A percentile compares a stretch with the other conserved stretches of the same genome.
phyloP scores from a whole-genome alignment of 225 moss, liverwort and hornwort genomes.

The Pleurozium schreberi region DNA sequence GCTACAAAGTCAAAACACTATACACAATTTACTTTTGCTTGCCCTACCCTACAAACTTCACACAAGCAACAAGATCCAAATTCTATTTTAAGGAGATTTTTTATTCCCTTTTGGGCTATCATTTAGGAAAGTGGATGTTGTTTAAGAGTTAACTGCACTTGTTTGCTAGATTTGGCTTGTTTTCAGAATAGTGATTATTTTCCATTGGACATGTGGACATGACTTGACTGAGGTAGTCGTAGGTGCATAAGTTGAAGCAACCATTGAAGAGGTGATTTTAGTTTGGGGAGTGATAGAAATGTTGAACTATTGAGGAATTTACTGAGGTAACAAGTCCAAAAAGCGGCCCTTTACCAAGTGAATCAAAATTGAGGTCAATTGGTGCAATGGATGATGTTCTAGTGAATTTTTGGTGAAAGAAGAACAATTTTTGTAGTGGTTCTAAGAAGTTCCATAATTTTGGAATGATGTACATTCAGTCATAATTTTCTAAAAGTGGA shows the following conservation, averaged over 20 bases:
- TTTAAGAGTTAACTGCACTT: too few relatives aligned
- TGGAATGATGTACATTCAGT: not conserved
- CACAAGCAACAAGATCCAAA: too few relatives aligned
- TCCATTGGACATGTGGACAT: not conserved
- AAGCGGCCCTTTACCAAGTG: not conserved
- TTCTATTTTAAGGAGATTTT: too few relatives aligned
- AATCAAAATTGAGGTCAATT: not conserved
- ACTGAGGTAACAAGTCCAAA: not conserved
- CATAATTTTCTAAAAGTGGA: not conserved
- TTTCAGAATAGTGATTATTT: not conserved
- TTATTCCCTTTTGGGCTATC: too few relatives aligned
- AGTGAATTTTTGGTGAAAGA: not conserved
- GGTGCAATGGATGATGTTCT: not conserved
- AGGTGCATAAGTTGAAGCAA: not conserved
- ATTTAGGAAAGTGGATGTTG: too few relatives aligned
- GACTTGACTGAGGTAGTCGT: not conserved
- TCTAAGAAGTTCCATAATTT: not conserved
- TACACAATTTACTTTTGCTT: too few relatives aligned
- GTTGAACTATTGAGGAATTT: not conserved
- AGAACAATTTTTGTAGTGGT: rapidly evolving
- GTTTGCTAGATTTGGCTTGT: not conserved
- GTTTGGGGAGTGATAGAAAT: not conserved
- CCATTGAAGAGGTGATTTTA: not conserved
- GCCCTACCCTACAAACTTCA: too few relatives aligned
- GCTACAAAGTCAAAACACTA: not conserved